These are phyloP conservation scores for carrot (Daucus carota) DNA, from an alignment of 129 eudicot species.

Conservation along the genomic window DNA sequence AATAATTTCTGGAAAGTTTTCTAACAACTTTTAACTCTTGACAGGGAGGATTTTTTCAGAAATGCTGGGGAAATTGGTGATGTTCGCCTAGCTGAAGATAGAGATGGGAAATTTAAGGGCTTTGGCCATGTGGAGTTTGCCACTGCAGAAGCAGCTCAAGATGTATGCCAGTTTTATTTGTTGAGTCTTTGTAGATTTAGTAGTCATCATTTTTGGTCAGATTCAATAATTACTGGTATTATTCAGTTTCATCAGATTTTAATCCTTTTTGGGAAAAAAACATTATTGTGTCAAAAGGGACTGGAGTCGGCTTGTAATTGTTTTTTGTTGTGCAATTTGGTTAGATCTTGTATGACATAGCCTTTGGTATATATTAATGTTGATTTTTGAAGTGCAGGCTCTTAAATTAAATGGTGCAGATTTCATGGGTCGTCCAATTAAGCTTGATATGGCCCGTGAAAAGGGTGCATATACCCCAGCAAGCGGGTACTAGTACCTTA, in stretches of 20 bases:
- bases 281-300: background rate
- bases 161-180: constrained; percentile 30
- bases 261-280: background rate
- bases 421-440: background rate
- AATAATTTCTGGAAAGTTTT: background rate
- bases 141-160: constrained; percentile 65
- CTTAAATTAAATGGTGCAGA: constrained; percentile 10
- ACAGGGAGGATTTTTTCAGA: constrained; percentile 66
- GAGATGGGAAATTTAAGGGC: constrained; percentile 62
- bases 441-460: constrained; percentile 11
- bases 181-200: background rate
- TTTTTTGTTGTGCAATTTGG: background rate
- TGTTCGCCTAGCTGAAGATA: constrained; percentile 48
- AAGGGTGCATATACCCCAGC: constrained; percentile 5
- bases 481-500: constrained; percentile 1
- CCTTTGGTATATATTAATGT: background rate
- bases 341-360: background rate
- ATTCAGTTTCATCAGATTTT: background rate
- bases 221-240: background rate
- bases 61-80: constrained; percentile 61
- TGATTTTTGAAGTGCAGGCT: background rate
- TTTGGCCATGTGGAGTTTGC: constrained; percentile 76
- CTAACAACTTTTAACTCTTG: constrained; percentile 1
- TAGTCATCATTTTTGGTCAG: background rate
- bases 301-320: background rate